Evolutionary conservation across 2,329 filamentous ascomycete species (phyloP).

Genomic region (Lecanosticta acicola): DNA sequence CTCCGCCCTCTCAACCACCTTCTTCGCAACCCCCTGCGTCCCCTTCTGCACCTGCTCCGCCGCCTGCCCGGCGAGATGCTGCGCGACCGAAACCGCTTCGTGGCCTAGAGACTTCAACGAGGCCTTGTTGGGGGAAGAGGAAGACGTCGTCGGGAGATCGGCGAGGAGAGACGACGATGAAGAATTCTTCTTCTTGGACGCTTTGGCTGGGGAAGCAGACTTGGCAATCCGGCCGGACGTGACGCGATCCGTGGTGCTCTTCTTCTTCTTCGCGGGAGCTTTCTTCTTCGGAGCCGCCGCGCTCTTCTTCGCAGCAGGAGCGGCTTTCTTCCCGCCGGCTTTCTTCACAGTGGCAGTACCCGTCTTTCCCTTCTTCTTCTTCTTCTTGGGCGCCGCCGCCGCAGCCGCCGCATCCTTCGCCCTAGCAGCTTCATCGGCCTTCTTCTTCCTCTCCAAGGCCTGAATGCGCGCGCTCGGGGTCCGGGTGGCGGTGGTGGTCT

Average conservation of each 20-base stretch:
- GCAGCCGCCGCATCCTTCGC: not conserved
- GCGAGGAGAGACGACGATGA: too few relatives aligned
- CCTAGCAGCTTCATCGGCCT: slow-evolving; percentile 5
- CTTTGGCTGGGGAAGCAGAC: not conserved
- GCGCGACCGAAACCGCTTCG: not conserved
- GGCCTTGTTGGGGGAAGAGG: not conserved
- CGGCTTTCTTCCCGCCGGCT: not conserved
- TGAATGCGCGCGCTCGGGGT: not conserved
- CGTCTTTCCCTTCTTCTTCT: not conserved
- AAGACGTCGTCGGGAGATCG: not conserved
- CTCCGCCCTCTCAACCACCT: not conserved
- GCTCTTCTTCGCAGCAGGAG: not conserved
- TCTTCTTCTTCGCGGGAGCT: slow-evolving; percentile 7
- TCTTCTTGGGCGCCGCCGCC: not conserved
- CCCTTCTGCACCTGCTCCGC: not conserved
- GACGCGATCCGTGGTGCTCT: not conserved
- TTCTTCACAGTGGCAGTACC: not conserved
- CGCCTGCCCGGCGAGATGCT: not conserved
- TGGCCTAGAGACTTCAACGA: not conserved
- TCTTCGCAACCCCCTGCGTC: slow-evolving; percentile 6
- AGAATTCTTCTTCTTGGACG: not conserved
- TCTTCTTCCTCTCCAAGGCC: slow-evolving; percentile 10
- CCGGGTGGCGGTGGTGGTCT: not conserved
- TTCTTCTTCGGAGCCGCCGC: slow-evolving; percentile 1
- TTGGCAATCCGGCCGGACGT: not conserved